phyloP scores from a whole-genome alignment of 495 filamentous ascomycete species.

The Penicillium malachiteum region DNA sequence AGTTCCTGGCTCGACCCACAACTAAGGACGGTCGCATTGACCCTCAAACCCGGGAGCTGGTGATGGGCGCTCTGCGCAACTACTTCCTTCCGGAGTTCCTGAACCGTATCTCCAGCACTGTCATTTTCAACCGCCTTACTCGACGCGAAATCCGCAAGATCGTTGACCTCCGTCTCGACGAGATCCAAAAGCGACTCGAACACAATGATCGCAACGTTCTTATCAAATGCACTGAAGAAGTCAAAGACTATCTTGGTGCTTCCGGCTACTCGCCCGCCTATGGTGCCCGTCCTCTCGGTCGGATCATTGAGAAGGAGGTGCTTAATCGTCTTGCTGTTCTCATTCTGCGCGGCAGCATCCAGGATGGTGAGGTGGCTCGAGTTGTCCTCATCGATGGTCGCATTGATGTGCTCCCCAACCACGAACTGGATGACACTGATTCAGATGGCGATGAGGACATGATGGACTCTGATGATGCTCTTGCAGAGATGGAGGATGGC shows the following conservation, averaged over 20 bases:
- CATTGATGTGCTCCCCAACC: slow-evolving; percentile 79
- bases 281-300: slow-evolving; percentile 80
- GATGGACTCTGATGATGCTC: slow-evolving; percentile 65
- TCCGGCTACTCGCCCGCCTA: slow-evolving; percentile 93
- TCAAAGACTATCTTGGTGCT: slow-evolving; percentile 84
- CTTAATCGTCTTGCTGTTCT: slow-evolving; percentile 89
- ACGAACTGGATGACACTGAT: slow-evolving; percentile 57
- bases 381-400: slow-evolving; percentile 76
- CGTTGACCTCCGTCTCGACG: slow-evolving; percentile 82
- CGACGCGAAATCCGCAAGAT: slow-evolving; percentile 88
- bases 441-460: slow-evolving; percentile 65
- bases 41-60: slow-evolving; percentile 78
- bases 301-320: slow-evolving; percentile 94
- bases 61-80: slow-evolving; percentile 82
- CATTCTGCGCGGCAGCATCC: slow-evolving; percentile 79
- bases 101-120: slow-evolving; percentile 89
- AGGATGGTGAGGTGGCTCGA: slow-evolving; percentile 77
- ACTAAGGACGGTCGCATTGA: slow-evolving; percentile 83
- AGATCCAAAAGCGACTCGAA: slow-evolving; percentile 86
- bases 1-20: slow-evolving; percentile 79
- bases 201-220: slow-evolving; percentile 77
- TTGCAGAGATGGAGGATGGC: slow-evolving; percentile 63
- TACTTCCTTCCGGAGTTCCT: slow-evolving; percentile 99
- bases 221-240: slow-evolving; percentile 74
- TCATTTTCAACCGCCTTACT: slow-evolving; percentile 98